phyloP scores from a whole-genome alignment of 805 yeast species.

The Candida stauntonica region DNA sequence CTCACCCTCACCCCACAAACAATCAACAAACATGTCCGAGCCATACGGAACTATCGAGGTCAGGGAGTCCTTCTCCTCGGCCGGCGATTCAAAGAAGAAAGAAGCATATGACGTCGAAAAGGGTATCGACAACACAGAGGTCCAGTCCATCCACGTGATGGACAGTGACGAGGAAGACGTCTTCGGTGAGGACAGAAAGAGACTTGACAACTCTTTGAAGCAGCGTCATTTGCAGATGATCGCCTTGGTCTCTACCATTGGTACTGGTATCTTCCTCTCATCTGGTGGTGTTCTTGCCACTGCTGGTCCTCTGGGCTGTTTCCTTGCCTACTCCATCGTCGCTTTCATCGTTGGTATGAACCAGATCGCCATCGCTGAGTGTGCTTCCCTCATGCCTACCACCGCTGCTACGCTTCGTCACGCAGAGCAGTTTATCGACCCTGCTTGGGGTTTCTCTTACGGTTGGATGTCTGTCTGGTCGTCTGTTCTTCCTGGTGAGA shows the following conservation, averaged over 20 bases:
- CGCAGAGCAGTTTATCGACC: conserved; percentile 36
- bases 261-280: conserved; percentile 12
- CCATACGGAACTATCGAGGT: not conserved
- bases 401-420: conserved; percentile 34
- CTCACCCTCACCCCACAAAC: no score
- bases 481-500: conserved; percentile 39
- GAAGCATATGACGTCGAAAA: not conserved
- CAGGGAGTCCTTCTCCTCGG: not conserved
- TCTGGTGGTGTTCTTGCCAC: conserved; percentile 34
- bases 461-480: conserved; percentile 42
- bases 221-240: conserved; percentile 25
- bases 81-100: not conserved
- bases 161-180: not conserved
- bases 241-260: not conserved
- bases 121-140: not conserved
- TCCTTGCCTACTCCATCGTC: conserved; percentile 31
- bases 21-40: not conserved
- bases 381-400: conserved; percentile 34
- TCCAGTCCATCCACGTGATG: not conserved
- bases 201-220: conserved; percentile 8
- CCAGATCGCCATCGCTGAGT: conserved; percentile 37
- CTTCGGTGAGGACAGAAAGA: not conserved
- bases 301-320: conserved; percentile 33
- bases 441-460: conserved; percentile 40
- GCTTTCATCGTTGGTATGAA: conserved; percentile 35